Evolutionary conservation across 2,329 filamentous ascomycete genomes (phyloP).

Genomic region (Pseudocercospora musae): DNA sequence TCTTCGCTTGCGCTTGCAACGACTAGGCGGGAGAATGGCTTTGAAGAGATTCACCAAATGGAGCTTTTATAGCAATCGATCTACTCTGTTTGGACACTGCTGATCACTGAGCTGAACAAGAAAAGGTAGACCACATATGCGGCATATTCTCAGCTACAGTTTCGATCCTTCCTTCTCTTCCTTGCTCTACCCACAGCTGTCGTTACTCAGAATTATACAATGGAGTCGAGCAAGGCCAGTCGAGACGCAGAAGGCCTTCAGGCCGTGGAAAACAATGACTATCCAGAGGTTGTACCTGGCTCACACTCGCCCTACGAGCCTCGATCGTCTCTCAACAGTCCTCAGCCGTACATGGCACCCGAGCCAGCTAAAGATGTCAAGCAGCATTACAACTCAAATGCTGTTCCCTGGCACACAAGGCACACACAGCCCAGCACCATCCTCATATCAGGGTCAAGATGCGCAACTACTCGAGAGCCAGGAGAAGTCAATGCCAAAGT

Average conservation of each 20-base stretch:
- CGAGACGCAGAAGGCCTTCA: slow-evolving; percentile 11
- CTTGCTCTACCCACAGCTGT: background rate
- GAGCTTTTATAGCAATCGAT: background rate
- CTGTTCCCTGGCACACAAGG: background rate
- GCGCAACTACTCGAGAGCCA: background rate
- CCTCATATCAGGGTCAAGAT: background rate
- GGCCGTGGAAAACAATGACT: slow-evolving; percentile 7
- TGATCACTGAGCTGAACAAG: background rate
- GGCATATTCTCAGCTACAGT: background rate
- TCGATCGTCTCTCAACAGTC: slow-evolving; percentile 2
- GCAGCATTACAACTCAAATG: background rate
- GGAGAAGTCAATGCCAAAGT: background rate
- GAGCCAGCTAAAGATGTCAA: background rate
- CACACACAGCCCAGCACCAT: slow-evolving; percentile 1
- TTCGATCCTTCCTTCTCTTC: background rate
- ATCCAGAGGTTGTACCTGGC: slow-evolving; percentile 9
- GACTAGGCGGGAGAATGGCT: background rate
- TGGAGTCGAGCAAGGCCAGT: background rate
- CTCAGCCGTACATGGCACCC: background rate
- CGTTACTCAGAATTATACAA: background rate
- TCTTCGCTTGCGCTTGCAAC: background rate
- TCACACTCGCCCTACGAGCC: background rate
- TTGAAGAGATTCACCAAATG: background rate
- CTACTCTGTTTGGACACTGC: background rate
- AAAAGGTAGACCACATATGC: background rate